Conservation (phyloP, 1,284 basidiomycete genomes). For the Sporisorium reilianum region DNA sequence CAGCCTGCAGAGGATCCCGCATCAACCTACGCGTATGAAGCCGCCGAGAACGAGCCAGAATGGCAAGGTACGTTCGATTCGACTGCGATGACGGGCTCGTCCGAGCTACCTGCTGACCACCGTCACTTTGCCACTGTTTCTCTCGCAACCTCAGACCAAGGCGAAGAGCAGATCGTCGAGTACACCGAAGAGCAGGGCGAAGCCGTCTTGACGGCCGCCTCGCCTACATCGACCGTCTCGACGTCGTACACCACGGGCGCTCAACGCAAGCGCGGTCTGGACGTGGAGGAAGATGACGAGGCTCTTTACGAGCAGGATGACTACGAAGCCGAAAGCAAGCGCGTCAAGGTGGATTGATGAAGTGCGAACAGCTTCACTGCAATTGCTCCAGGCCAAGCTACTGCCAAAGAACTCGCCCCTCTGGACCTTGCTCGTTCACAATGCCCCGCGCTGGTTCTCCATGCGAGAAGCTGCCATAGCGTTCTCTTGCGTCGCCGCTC, state of each 20-base stretch:
- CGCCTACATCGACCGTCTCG: slow-evolving; percentile 9
- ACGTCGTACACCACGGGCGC: slow-evolving; percentile 6
- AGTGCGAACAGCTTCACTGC: neutral
- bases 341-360: slow-evolving; percentile 38
- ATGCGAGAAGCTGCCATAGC: no score
- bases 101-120: slow-evolving; percentile 4
- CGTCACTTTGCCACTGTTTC: no score
- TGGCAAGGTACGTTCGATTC: slow-evolving; percentile 27
- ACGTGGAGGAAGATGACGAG: slow-evolving; percentile 25
- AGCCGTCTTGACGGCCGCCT: neutral
- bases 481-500: neutral
- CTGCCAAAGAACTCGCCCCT: neutral
- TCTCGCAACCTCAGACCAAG: slow-evolving; percentile 3
- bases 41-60: slow-evolving; percentile 12
- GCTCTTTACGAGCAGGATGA: slow-evolving; percentile 33
- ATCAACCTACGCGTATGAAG: slow-evolving; percentile 11
- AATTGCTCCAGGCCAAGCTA: neutral
- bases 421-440: neutral
- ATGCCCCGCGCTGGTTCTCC: no score
- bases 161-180: slow-evolving; percentile 53
- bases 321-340: slow-evolving; percentile 42
- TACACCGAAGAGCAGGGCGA: slow-evolving; percentile 38
- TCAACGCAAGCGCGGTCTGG: slow-evolving; percentile 36
- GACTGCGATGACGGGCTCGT: no score
- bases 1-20: slow-evolving; percentile 16